A percentile compares a stretch with the other conserved stretches of the same genome.
phyloP scores from a whole-genome alignment of 805 yeast species.

The Dipodascopsis uninucleata region DNA sequence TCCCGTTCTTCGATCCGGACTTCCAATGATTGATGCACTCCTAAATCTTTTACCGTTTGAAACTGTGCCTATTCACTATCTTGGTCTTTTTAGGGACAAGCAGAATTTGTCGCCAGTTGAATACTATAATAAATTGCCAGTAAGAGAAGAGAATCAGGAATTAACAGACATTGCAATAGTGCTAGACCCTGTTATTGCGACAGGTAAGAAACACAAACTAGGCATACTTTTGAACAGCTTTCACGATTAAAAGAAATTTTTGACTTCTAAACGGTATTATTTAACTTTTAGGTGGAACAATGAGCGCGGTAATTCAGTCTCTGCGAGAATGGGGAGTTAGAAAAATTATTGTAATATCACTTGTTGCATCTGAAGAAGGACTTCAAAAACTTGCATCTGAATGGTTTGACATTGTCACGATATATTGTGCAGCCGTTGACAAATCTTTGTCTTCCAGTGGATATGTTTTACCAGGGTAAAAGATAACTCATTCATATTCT shows the following conservation, averaged over 20 bases:
- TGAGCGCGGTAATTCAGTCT: constrained; percentile 34
- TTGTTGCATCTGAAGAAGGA: constrained; percentile 33
- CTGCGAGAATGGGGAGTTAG: constrained; percentile 35
- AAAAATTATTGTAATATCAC: constrained; percentile 31
- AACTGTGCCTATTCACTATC: constrained; percentile 34
- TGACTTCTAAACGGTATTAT: not conserved
- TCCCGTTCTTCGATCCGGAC: constrained; percentile 37
- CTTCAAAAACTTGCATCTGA: constrained; percentile 23
- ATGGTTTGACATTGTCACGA: constrained; percentile 30
- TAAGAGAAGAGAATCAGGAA: constrained; percentile 6
- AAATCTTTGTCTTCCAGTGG: constrained; percentile 30
- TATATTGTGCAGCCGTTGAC: constrained; percentile 34
- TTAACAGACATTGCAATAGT: constrained; percentile 32
- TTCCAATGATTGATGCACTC: constrained; percentile 35
- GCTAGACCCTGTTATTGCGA: constrained; percentile 37
- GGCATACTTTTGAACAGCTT: too few species aligned
- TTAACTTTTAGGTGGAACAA: constrained; percentile 37
- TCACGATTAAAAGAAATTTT: not conserved
- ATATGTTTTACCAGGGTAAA: constrained; percentile 35
- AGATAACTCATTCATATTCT: not conserved
- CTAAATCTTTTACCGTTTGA: constrained; percentile 32
- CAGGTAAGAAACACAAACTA: constrained; percentile 29
- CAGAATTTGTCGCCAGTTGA: constrained; percentile 34
- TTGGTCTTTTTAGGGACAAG: constrained; percentile 37
- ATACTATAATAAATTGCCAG: constrained; percentile 37